Evolutionary conservation across 2,329 filamentous ascomycete species (phyloP), one percentile per base, ranked within the genome.

Genomic region (Neurospora sp.): DNA sequence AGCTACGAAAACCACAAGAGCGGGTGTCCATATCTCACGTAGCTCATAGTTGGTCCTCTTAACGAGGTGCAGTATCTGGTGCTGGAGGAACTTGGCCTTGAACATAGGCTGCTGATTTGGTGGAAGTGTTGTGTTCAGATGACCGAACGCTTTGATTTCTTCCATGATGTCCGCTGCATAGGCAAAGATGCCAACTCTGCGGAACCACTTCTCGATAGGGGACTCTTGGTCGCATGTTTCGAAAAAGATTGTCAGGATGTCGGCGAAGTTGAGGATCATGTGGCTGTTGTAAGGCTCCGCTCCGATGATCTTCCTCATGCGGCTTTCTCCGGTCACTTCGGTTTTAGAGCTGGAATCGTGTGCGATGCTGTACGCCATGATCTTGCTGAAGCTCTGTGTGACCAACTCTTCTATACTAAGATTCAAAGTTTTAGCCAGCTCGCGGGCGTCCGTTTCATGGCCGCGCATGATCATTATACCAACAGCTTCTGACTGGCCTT

Each of bases 101-200:
- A 97, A 98, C 68, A 88, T 89, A 3, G 96, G 96, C 75, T 98
- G 94, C 74, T 97, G 93, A 69, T 91, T 92, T 11, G 90, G 83
- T 3, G 93, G 91, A 8, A 97, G 82, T 12, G 82, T 80, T 37
- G 87, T 85, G 1, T 83, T 81, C 0, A 93, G 93, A 73, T 89
- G 83, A 38, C 91, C 88, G 73, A 90, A 88, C 3, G 78, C 80
- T 73, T 88, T 90, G 76, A 99, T 97, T 37, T 87, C 84, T 17
- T 82, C 81, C 80, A 97, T 86, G 38, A 86, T 87, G 37, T 88
- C 81, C 2, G 86, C 85, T 3, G 92, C 89, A 69, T 87, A 84
- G 1, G 80, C 78, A 68, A 92, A 88, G 1, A 81, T 81, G 17
- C 86, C 80, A 17, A 88, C 84, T 73, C 86, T 90, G 12, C 82